Conservation (phyloP, 2,329 filamentous ascomycete species). For the Phialophora tarda region DNA sequence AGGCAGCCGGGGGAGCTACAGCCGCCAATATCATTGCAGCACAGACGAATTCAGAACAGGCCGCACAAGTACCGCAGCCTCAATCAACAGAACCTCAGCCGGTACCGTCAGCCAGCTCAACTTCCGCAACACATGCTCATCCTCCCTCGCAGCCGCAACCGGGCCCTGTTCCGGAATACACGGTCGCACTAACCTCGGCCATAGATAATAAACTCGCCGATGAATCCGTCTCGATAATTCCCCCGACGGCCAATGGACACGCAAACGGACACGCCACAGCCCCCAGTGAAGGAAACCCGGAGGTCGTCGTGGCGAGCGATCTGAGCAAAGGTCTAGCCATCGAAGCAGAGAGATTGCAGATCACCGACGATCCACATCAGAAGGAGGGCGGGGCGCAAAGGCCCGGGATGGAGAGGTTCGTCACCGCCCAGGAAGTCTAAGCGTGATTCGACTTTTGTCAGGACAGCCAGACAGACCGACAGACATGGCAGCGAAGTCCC, state of each 20-base stretch:
- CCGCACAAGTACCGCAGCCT: slow-evolving; percentile 4
- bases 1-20: slow-evolving; percentile 18
- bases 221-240: slow-evolving; percentile 34
- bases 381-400: slow-evolving; percentile 14
- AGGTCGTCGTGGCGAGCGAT: slow-evolving; percentile 35
- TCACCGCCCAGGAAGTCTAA: slow-evolving; percentile 34
- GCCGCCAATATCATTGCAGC: slow-evolving; percentile 27
- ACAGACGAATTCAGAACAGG: slow-evolving; percentile 10
- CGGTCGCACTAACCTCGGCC: slow-evolving; percentile 29
- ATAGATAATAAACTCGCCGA: slow-evolving; percentile 26
- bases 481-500: background rate
- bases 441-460: slow-evolving; percentile 12
- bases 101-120: slow-evolving; percentile 1
- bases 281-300: slow-evolving; percentile 23
- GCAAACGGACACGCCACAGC: slow-evolving; percentile 25
- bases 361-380: slow-evolving; percentile 9
- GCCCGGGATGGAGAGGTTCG: slow-evolving; percentile 37
- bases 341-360: slow-evolving; percentile 35
- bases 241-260: slow-evolving; percentile 32
- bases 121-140: slow-evolving; percentile 15
- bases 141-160: slow-evolving; percentile 33
- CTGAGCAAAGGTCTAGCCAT: slow-evolving; percentile 35
- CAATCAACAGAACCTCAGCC: slow-evolving; percentile 15
- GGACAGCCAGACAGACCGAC: background rate
- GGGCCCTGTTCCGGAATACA: slow-evolving; percentile 32